A percentile compares a stretch with the other conserved stretches of the same genome.
Conservation (phyloP, 768 basidiomycete genomes). For the Mycena vulgaris region DNA sequence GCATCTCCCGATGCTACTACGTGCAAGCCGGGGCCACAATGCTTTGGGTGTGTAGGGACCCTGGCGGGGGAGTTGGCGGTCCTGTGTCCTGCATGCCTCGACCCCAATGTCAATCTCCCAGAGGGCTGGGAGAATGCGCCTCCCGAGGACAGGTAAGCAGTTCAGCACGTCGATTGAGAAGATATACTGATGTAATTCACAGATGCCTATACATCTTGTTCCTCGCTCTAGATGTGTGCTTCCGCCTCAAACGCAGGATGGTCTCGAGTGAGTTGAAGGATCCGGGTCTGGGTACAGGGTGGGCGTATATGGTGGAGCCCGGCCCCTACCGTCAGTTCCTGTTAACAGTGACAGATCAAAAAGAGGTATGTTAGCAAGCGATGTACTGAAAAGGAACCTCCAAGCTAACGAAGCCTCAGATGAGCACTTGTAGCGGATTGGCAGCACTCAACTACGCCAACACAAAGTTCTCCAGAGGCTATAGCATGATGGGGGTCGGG, state of each 20-base stretch:
- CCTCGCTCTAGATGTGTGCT: slow-evolving; percentile 43
- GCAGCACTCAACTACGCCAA: too few species aligned
- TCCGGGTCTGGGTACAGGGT: not conserved
- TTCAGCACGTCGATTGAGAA: not conserved
- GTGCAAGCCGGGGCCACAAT: slow-evolving; percentile 45
- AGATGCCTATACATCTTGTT: slow-evolving; percentile 44
- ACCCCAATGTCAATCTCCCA: slow-evolving; percentile 47
- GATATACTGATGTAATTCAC: not conserved
- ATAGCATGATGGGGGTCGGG: too few species aligned
- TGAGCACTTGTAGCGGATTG: too few species aligned
- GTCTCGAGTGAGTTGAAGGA: slow-evolving; percentile 8
- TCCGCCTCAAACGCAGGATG: slow-evolving; percentile 17
- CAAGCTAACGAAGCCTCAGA: slow-evolving; percentile 39
- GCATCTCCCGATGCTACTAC: slow-evolving; percentile 45
- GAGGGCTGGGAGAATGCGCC: slow-evolving; percentile 42
- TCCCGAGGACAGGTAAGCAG: slow-evolving; percentile 32
- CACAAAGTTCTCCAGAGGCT: too few species aligned
- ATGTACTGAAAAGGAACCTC: slow-evolving; percentile 43
- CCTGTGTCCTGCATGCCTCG: slow-evolving; percentile 53
- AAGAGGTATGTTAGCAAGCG: slow-evolving; percentile 26
- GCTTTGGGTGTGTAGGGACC: slow-evolving; percentile 40
- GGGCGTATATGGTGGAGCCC: slow-evolving; percentile 29
- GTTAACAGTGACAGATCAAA: slow-evolving; percentile 14
- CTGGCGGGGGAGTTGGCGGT: slow-evolving; percentile 46
- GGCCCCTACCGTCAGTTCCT: slow-evolving; percentile 35